Conservation (phyloP, 495 filamentous ascomycete species). For the Podospora didyma region DNA sequence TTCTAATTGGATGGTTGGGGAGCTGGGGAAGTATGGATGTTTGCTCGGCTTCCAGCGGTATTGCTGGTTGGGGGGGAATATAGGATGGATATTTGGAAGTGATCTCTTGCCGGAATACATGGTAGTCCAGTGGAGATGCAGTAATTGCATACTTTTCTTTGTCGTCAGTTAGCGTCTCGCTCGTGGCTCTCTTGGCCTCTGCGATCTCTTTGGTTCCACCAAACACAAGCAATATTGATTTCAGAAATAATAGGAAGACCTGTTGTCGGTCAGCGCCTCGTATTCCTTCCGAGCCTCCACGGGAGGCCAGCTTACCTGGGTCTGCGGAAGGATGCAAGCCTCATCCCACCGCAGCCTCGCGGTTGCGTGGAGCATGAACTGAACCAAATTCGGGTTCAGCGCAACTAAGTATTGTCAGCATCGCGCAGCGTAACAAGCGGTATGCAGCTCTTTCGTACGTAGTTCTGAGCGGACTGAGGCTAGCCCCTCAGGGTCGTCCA, state of each 20-base stretch:
- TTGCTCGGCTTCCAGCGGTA: conserved; percentile 84
- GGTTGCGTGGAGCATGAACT: conserved; percentile 69
- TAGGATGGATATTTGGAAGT: conserved; percentile 99
- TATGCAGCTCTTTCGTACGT: conserved; percentile 18
- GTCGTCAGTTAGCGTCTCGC: conserved; percentile 42
- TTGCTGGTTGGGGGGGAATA: conserved; percentile 75
- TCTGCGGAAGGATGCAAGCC: conserved; percentile 31
- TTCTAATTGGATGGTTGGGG: conserved; percentile 61
- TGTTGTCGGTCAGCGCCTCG: not conserved
- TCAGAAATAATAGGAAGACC: conserved; percentile 82
- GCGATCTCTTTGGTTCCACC: conserved; percentile 71
- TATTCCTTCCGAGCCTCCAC: not conserved
- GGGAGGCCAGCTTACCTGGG: conserved; percentile 18
- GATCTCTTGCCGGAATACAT: conserved; percentile 93
- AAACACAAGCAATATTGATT: conserved; percentile 78
- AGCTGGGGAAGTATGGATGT: conserved; percentile 86
- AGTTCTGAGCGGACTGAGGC: conserved; percentile 34
- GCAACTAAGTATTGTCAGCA: conserved; percentile 36
- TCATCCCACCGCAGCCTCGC: conserved; percentile 88
- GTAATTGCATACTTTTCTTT: conserved; percentile 63
- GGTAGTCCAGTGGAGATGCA: conserved; percentile 92
- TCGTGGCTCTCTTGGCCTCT: conserved; percentile 63
- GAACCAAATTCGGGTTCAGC: conserved; percentile 64
- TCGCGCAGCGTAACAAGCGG: not conserved
- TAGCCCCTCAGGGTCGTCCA: conserved; percentile 44